Base-by-base conservation (phyloP, 2,329 filamentous ascomycete genomes). In the Chaetothyriales sp. region DNA sequence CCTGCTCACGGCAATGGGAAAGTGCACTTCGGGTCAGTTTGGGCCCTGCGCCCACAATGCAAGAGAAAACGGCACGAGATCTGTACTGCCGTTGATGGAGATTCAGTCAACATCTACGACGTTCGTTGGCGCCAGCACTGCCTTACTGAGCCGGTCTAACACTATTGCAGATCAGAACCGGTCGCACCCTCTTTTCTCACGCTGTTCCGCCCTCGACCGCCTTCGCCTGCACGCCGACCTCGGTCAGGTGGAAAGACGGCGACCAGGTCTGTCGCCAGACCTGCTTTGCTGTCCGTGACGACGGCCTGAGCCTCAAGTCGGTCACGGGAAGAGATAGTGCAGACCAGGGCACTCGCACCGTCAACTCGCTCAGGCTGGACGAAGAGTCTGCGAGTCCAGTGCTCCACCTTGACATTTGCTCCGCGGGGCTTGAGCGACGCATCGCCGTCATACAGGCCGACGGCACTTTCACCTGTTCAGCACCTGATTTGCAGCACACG, bases 21-120 rank as follows among this genome's bases (percentile, higher is more conserved):
- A 52, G 67, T 66, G 40, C 65, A 65, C 29, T 66, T 71, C 57
- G 66, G 67, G 37, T 67, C 70, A 55, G 77, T 81, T 45, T 73
- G 72, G 64, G 74, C 76, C 58, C 64, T 81, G 51, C 70, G 70
- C 53, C 73, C 74, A 49, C 70, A 73, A 44, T 77, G 73, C 65
- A 81, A 79, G 66, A 73, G 77, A 63, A 81, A 82, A 67, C 70
- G 80, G 63, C 75, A 79, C 60, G 80, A 83, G 61, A 70, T 82
- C 49, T 77, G 71, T 29, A 73, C 79, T 18, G 77, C 72, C 1
- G 69, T 81, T 13, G 78, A 82, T 62, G 78, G 78, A 43, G 77
- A 82, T 62, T 75, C 76, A 28, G 67, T 83, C 48, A 80, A 76
- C 56, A 74, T 83, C 37, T 82, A 82, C 66, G 78, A 80, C 66